A percentile compares a stretch with the other conserved stretches of the same genome.
phyloP scores from a whole-genome alignment of 768 basidiomycete genomes.

The Lentinula raphanica region DNA sequence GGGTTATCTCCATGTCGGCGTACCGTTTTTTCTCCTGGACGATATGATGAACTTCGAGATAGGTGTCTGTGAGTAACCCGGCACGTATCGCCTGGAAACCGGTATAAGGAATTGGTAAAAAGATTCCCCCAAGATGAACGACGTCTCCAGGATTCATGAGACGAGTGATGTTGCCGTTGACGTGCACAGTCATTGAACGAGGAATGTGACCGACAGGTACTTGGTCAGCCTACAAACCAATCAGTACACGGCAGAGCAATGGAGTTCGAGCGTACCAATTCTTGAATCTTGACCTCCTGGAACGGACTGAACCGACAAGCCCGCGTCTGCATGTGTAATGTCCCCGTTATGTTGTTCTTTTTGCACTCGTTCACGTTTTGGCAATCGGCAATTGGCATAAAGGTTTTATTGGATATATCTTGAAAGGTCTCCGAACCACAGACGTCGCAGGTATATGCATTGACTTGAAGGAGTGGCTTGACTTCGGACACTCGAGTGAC shows the following conservation, averaged over 20 bases:
- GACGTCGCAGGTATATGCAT: constrained; percentile 96
- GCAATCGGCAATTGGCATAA: constrained; percentile 85
- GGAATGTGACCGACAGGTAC: constrained; percentile 99
- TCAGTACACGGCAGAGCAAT: neutral
- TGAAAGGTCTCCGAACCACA: constrained; percentile 99
- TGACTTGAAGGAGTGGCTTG: constrained; percentile 93
- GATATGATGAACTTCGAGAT: constrained; percentile 86
- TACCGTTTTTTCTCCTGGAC: constrained; percentile 98
- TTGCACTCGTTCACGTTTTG: constrained; percentile 81
- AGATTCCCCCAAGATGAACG: constrained; percentile 92
- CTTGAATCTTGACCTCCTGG: constrained; percentile 98
- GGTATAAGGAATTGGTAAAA: constrained; percentile 95
- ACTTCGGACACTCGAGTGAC: constrained; percentile 99
- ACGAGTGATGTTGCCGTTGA: constrained; percentile 86
- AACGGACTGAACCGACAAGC: constrained; percentile 97
- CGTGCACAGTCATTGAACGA: constrained; percentile 95
- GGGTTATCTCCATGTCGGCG: constrained; percentile 87
- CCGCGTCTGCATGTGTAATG: constrained; percentile 96
- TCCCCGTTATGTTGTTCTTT: constrained; percentile 82
- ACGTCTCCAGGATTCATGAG: constrained; percentile 94
- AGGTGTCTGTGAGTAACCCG: constrained; percentile 94
- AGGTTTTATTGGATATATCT: constrained; percentile 88
- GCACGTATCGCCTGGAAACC: constrained; percentile 97
- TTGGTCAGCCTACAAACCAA: constrained; percentile 76
- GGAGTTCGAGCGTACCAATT: constrained; percentile 63